phyloP scores from a whole-genome alignment of 345 rosid genomes.

The Toxicodendron radicans region DNA sequence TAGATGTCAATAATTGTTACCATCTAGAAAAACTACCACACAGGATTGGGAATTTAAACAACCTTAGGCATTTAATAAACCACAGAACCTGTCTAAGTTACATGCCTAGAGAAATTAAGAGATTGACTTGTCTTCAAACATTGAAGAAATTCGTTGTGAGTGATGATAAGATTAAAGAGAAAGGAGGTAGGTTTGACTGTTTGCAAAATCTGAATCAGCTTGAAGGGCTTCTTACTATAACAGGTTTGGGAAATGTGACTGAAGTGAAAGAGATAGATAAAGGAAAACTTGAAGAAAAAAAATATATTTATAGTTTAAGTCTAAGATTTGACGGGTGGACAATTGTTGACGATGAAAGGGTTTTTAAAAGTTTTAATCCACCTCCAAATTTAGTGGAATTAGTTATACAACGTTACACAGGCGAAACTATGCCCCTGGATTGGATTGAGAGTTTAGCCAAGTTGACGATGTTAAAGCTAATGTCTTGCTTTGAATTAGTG shows the following conservation, averaged over 20 bases:
- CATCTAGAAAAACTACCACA: constrained; percentile 1
- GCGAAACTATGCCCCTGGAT: too few relatives aligned
- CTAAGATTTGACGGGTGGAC: too few relatives aligned
- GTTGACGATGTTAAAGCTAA: neutral
- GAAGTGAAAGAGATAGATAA: neutral
- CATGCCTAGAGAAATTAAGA: constrained; percentile 19
- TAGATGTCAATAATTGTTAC: neutral
- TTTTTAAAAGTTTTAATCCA: too few relatives aligned
- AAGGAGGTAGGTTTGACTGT: neutral
- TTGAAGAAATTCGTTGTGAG: neutral
- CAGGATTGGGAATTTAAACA: constrained; percentile 9
- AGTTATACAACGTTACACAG: too few relatives aligned
- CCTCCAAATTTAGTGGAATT: too few relatives aligned
- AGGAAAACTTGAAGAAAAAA: constrained; percentile 11
- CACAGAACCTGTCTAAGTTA: neutral
- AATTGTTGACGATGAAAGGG: too few relatives aligned
- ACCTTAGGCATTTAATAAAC: constrained; percentile 13
- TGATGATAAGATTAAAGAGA: too few relatives aligned
- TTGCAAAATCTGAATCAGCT: constrained; percentile 11
- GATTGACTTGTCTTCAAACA: constrained; percentile 16
- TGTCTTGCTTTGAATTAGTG: neutral
- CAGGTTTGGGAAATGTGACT: neutral
- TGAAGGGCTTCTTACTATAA: neutral
- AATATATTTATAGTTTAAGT: too few relatives aligned
- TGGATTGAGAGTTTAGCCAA: too few relatives aligned